Conservation (phyloP, 2,329 filamentous ascomycete genomes). For the Eutypella sp. region DNA sequence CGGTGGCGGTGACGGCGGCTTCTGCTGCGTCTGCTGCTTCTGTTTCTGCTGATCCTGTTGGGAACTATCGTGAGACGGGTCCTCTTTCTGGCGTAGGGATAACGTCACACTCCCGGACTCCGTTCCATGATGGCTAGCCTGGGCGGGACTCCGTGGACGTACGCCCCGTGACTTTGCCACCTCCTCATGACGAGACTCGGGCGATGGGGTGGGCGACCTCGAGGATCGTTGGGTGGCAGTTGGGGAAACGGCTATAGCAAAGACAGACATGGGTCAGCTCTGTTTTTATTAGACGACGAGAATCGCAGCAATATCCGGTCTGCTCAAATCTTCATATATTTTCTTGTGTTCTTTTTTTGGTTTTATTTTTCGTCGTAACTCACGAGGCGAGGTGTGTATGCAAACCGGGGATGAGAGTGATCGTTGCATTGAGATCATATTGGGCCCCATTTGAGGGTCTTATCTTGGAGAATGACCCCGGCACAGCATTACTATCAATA, state of each 20-base stretch:
- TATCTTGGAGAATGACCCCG: slow-evolving; percentile 21
- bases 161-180: slow-evolving; percentile 44
- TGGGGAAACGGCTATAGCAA: slow-evolving; percentile 44
- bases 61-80: slow-evolving; percentile 31
- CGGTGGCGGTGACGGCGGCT: too few relatives aligned
- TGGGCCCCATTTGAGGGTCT: slow-evolving; percentile 40
- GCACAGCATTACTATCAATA: slow-evolving; percentile 31
- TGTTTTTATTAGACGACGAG: slow-evolving; percentile 4
- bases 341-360: slow-evolving; percentile 3
- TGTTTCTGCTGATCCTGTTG: slow-evolving; percentile 25
- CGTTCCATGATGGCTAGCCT: slow-evolving; percentile 37
- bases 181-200: slow-evolving; percentile 47
- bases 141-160: slow-evolving; percentile 48
- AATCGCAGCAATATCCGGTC: slow-evolving; percentile 1
- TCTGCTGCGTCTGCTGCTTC: slow-evolving; percentile 22
- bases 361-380: slow-evolving; percentile 31
- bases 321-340: slow-evolving; percentile 9
- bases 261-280: slow-evolving; percentile 17
- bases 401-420: slow-evolving; percentile 59
- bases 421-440: slow-evolving; percentile 59
- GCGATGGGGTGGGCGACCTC: slow-evolving; percentile 50
- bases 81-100: slow-evolving; percentile 39
- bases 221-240: slow-evolving; percentile 46
- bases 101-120: slow-evolving; percentile 37
- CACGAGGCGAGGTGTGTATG: slow-evolving; percentile 55